Base-by-base conservation (phyloP, 768 basidiomycete species). In the Rubroboletus satanas region DNA sequence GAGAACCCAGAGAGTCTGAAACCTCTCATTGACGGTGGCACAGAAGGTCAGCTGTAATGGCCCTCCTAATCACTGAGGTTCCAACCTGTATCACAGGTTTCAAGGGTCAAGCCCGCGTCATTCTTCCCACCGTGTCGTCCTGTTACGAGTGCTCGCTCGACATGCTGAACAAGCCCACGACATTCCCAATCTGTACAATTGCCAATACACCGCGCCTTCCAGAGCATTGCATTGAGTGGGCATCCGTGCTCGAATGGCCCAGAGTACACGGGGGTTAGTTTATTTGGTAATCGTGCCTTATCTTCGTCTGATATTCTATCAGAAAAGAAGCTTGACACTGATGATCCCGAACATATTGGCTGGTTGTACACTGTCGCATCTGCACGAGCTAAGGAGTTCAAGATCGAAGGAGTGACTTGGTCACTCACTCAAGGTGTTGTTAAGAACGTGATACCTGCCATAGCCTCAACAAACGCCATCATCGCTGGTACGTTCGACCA, bases 201-300 rank as follows among this genome's bases (percentile, higher is more conserved):
- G 96, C 97, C 54, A 98, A 98, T 68, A 99, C 97, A 0, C 97
- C 97, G 28, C 90, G 97, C 53, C 79, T 98, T 23, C 97, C 97
- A 1, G 97, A 99, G 66, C 97, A 99, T 66, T 98, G 97, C 67
- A 98, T 99, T 64, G 97, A 98, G 73, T 99, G 97, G 97, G 97
- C 97, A 0, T 95, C 92, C 38, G 97, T 98, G 11, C 78, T 99
- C 21, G 95, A 99, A 71, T 99, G 97, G 97, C 96, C 97, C n/a
- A 83, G 84, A 45, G 84, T 93, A 2, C 86, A 90, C 58, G 90
- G 88, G 69, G 92, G 95, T 94, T 51, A 57, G 77, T 43, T 49
- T 36, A 12, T 18, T 26, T 15, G 43, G 18, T 6, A 1, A 35
- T 51, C 1, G 9, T 23, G 3, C 10, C 11, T 17, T 39, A 49